Conservation (phyloP, 164 flowering plant species). For the Hamamelis virginiana region DNA sequence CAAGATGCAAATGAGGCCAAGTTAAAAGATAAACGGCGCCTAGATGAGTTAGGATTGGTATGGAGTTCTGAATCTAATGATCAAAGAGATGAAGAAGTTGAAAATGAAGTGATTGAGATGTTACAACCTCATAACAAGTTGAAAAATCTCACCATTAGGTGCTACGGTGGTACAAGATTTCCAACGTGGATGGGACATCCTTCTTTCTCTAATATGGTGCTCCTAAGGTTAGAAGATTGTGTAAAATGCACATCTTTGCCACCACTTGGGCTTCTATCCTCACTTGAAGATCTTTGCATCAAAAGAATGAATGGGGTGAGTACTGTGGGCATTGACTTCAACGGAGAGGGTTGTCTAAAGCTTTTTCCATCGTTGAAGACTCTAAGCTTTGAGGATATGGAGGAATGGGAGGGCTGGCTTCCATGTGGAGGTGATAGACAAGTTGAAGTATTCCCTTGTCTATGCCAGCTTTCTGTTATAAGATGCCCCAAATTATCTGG, state of each 20-base stretch:
- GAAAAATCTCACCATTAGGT: neutral
- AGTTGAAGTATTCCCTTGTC: constrained; percentile 6
- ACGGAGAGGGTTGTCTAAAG: neutral
- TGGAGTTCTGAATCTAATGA: constrained; percentile 3
- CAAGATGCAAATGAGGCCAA: constrained; percentile 17
- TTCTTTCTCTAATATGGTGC: neutral
- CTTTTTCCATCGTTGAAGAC: constrained; percentile 17
- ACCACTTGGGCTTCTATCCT: constrained; percentile 15
- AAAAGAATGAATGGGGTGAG: neutral
- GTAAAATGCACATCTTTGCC: constrained; percentile 15
- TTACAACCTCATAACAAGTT: constrained; percentile 11
- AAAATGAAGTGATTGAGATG: constrained; percentile 2
- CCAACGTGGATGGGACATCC: constrained; percentile 17
- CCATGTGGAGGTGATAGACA: neutral
- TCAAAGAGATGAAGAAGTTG: neutral
- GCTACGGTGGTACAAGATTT: constrained; percentile 16
- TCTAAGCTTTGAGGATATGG: constrained; percentile 4
- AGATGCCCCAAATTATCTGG: constrained; percentile 8
- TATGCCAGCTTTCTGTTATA: constrained; percentile 7
- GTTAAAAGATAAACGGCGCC: constrained; percentile 8
- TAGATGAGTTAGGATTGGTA: constrained; percentile 6
- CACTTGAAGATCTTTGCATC: constrained; percentile 11
- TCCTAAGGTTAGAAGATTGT: neutral
- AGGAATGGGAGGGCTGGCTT: constrained; percentile 6
- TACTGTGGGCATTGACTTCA: neutral